Percentiles rank a stretch among this genome's conserved stretches.
phyloP scores from a whole-genome alignment of 2,329 filamentous ascomycete genomes.

The Neofusicoccum parvum region DNA sequence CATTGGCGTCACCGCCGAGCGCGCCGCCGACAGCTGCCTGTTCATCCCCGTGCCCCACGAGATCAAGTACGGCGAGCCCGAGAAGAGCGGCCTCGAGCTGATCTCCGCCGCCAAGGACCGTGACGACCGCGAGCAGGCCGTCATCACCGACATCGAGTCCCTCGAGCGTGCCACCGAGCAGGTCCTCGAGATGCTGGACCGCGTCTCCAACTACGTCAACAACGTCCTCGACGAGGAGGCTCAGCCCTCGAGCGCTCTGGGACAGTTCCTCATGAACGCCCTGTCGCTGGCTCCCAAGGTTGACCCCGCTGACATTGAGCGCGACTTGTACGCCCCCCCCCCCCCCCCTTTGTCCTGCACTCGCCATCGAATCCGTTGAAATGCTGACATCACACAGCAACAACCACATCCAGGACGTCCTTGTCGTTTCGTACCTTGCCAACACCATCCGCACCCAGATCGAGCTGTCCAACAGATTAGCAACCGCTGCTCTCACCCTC shows the following conservation, averaged over 20 bases:
- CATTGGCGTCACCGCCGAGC: constrained; percentile 91
- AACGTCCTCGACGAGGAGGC: constrained; percentile 92
- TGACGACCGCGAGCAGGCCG: constrained; percentile 71
- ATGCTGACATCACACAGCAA: constrained; percentile 61
- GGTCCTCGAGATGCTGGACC: constrained; percentile 85
- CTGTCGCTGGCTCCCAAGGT: constrained; percentile 94
- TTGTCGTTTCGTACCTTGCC: constrained; percentile 96
- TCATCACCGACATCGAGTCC: constrained; percentile 87
- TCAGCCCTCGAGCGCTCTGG: constrained; percentile 84
- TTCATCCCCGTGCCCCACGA: constrained; percentile 98
- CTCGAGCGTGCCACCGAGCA: constrained; percentile 85
- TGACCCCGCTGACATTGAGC: constrained; percentile 84
- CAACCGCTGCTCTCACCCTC: constrained; percentile 60
- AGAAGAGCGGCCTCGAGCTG: constrained; percentile 77
- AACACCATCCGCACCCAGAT: constrained; percentile 99
- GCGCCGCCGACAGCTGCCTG: constrained; percentile 91
- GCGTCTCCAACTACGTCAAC: constrained; percentile 88
- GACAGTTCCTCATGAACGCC: constrained; percentile 93
- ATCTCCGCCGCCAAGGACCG: constrained; percentile 79
- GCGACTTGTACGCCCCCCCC: constrained; percentile 72
- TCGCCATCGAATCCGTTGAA: neutral
- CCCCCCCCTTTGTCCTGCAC: constrained; percentile 26
- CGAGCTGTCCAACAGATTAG: constrained; percentile 92
- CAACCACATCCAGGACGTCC: constrained; percentile 98
- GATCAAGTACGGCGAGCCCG: constrained; percentile 82